phyloP scores from a whole-genome alignment of 129 eudicot species.

The Kitagawia praeruptora region DNA sequence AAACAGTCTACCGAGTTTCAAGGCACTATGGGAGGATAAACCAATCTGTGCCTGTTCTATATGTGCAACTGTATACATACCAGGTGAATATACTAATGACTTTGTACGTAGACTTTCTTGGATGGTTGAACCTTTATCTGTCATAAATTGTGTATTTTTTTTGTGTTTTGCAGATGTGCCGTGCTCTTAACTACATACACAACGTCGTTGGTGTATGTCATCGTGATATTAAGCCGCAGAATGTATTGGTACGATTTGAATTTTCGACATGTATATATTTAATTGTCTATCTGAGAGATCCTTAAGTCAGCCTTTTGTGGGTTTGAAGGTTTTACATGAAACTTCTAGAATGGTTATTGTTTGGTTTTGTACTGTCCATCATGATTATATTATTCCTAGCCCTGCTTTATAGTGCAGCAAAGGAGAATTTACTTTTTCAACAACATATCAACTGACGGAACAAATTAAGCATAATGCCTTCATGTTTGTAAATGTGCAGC shows the following conservation, averaged over 20 bases:
- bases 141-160: not conserved
- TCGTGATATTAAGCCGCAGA: constrained; percentile 97
- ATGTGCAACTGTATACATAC: constrained; percentile 76
- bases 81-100: constrained; percentile 36
- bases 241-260: constrained; percentile 59
- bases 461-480: not conserved
- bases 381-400: not conserved
- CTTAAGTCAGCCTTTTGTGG: not conserved
- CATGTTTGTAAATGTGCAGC: not conserved
- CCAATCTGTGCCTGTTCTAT: constrained; percentile 67
- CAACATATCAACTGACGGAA: not conserved
- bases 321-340: not conserved
- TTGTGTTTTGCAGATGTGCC: constrained; percentile 60
- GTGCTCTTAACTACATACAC: constrained; percentile 86
- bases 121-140: not conserved
- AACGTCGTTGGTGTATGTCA: constrained; percentile 91
- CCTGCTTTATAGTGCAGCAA: not conserved
- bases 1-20: constrained; percentile 78
- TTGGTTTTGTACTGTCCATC: no score
- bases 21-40: constrained; percentile 63
- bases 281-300: not conserved
- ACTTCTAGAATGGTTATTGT: not conserved
- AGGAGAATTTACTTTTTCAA: not conserved
- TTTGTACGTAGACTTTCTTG: no score
- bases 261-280: not conserved